A percentile compares a stretch with the other conserved stretches of the same genome.
phyloP scores from a whole-genome alignment of 768 basidiomycete genomes.

The Lactarius hatsudake region DNA sequence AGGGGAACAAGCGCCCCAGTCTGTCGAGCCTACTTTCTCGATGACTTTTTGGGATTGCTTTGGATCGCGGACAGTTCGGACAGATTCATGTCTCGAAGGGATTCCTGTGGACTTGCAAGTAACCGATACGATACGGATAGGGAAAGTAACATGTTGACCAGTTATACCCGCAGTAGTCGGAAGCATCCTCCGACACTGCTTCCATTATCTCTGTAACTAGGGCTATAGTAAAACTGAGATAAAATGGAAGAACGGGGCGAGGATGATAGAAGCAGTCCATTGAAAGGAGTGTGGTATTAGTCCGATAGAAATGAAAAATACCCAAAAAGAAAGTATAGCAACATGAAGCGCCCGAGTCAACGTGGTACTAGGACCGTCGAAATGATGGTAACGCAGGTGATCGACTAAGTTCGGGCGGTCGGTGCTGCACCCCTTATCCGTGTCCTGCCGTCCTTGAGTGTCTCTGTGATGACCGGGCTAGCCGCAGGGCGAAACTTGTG shows the following conservation, averaged over 20 bases:
- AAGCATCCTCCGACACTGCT: background rate
- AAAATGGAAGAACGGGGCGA: background rate
- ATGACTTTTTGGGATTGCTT: background rate
- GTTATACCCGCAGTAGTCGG: background rate
- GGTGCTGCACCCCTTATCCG: conserved; percentile 69
- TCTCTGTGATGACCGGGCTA: conserved; percentile 78
- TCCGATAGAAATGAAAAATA: background rate
- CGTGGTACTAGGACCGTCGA: background rate
- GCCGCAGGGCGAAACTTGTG: conserved; percentile 82
- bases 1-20: conserved; percentile 30
- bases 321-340: background rate
- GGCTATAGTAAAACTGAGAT: background rate
- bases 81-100: background rate
- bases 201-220: background rate
- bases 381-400: background rate
- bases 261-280: background rate
- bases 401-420: conserved; percentile 9
- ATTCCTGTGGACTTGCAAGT: background rate
- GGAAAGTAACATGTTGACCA: background rate
- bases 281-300: conserved; percentile 2
- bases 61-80: background rate
- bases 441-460: conserved; percentile 64
- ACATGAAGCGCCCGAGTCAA: background rate
- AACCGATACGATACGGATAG: background rate
- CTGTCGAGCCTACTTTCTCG: conserved; percentile 26